Conservation (phyloP, 352 stramenopile species). For the Phytophthora constricta region DNA sequence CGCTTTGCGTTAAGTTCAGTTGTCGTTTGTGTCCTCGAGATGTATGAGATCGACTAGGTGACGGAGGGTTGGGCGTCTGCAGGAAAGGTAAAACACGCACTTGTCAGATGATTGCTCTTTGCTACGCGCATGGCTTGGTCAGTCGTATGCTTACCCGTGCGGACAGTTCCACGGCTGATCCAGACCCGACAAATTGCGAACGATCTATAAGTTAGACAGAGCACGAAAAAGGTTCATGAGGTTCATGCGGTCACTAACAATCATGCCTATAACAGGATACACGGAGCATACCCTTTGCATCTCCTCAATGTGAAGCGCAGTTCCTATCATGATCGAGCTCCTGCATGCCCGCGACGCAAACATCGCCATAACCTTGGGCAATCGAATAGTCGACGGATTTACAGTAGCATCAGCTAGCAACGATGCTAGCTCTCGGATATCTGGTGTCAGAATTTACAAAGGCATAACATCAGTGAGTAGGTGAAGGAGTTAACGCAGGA, state of each 20-base stretch:
- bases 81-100: background rate
- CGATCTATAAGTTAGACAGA: slow-evolving; percentile 52
- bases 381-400: slow-evolving; percentile 64
- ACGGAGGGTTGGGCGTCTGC: slow-evolving; percentile 76
- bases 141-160: slow-evolving; percentile 65
- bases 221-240: no score
- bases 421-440: slow-evolving; percentile 90
- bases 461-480: slow-evolving; percentile 4
- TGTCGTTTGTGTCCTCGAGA: slow-evolving; percentile 38
- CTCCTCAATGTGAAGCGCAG: slow-evolving; percentile 89
- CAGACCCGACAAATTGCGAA: slow-evolving; percentile 89
- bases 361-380: slow-evolving; percentile 96
- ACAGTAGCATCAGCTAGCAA: slow-evolving; percentile 73
- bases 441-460: slow-evolving; percentile 31
- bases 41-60: slow-evolving; percentile 72
- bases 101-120: background rate
- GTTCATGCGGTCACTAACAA: no score
- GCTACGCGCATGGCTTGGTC: no score
- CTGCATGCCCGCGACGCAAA: slow-evolving; percentile 96
- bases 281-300: slow-evolving; percentile 87
- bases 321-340: slow-evolving; percentile 97
- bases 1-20: background rate
- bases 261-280: background rate
- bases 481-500: background rate
- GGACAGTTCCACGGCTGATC: slow-evolving; percentile 97